Conservation (phyloP, 1,284 basidiomycete species). For the Flammula alnicola region DNA sequence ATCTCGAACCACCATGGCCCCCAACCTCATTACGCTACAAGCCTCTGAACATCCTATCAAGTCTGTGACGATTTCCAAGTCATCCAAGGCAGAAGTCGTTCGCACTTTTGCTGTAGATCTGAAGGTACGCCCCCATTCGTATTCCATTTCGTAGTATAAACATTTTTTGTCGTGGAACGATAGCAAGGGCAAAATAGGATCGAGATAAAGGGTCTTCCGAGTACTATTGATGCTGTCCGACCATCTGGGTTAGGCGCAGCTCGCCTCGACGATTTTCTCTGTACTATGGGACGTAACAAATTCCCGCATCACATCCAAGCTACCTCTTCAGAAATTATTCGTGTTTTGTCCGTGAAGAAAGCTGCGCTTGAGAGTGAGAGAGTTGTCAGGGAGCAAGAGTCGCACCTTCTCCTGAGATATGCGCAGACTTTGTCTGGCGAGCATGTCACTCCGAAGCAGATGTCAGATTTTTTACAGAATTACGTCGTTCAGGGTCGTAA, state of each 20-base stretch:
- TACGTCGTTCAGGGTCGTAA: conserved; percentile 45
- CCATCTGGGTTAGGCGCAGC: conserved; percentile 48
- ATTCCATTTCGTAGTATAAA: background rate
- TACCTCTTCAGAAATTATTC: conserved; percentile 37
- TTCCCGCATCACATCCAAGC: conserved; percentile 23
- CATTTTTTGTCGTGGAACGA: background rate
- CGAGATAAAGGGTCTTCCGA: background rate
- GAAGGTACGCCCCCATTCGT: background rate
- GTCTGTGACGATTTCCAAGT: background rate
- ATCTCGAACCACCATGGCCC: background rate
- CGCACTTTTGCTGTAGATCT: conserved; percentile 4
- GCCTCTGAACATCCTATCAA: background rate
- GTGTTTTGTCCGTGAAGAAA: conserved; percentile 39
- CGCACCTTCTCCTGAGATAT: conserved; percentile 47
- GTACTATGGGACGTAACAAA: conserved; percentile 33
- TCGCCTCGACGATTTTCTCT: conserved; percentile 54
- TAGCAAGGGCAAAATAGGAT: background rate
- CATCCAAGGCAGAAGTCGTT: background rate
- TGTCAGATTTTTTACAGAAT: conserved; percentile 44
- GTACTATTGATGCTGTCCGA: background rate
- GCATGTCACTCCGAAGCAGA: conserved; percentile 42
- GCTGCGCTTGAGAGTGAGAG: conserved; percentile 40
- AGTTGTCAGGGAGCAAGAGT: conserved; percentile 42
- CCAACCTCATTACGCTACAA: conserved; percentile 6
- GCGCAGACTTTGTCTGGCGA: conserved; percentile 47